Evolutionary conservation across 163 green algal species (phyloP), one percentile per base, ranked within the genome.

Genomic region (Scenedesmus sp.): DNA sequence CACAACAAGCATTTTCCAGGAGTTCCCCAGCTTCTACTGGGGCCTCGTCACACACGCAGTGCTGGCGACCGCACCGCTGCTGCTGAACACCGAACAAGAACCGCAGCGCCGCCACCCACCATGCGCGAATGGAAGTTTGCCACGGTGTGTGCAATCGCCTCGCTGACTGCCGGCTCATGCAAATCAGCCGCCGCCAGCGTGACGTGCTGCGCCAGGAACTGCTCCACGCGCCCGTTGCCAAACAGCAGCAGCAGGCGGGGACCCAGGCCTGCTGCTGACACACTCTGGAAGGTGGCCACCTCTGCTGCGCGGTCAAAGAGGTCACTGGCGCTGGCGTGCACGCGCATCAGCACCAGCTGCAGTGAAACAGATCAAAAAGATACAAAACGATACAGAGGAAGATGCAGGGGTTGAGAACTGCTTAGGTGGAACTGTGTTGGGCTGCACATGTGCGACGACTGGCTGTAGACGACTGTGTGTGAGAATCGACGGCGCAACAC

Each of bases 141-240:
- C 91, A 97, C 86, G n/a, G 96, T 93, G 1, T 87, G 56, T 26
- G 96, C 96, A 3, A 97, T 93, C 18, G 91, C 94, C 3, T 77
- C 83, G 2, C 91, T 92, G 1, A 97, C 82, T 3, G 81, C 54
- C 1, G 94, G 81, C 12, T 88, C 87, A 3, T 90, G 90, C 81
- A 97, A 94, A n/a, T 92, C 91, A 4, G 66, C 81, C 0, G 93
- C 92, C 2, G 70, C 93, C 62, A 98, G 89, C 15, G 90, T 91
- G 0, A 91, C 86, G n/a, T 93, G 86, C 18, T 85, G 94, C 23
- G 91, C 79, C 83, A 98, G 85, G n/a, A 96, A 98, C 90, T 98
- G 93, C 89, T 98, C 96, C 34, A 98, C 91, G 0, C 96, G 92
- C 0, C 95, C 96, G 56, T 97, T 97, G 46, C 20, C 26, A 66